Base-by-base conservation (phyloP, 768 basidiomycete species). In the Termitomyces sp. region DNA sequence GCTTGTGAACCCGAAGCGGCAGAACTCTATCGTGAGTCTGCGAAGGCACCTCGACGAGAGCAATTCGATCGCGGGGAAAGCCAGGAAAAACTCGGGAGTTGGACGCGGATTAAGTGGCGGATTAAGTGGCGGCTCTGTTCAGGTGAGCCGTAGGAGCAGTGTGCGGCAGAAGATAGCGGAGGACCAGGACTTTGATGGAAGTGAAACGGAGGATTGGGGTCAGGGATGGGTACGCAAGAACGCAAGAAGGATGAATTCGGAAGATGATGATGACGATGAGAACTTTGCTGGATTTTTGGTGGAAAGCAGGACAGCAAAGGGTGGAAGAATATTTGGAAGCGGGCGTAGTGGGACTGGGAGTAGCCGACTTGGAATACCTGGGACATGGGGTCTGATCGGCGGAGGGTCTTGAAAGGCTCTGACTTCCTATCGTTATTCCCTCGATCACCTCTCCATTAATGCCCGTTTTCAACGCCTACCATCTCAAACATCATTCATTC, bases 11-110 rank as follows among this genome's bases (percentile, higher is more conserved):
- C 79, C 89, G 19, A 87, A 84, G 66, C 76, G 89, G 27, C 89
- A 91, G 65, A 79, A 84, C 58, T 89, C 88, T 17, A 90, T 90
- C 60, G 81, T 76, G 62, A 89, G 87, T 66, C 71, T 91, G 55
- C 76, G 87, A 56, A 84, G 76, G 59, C 88, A 89, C 63, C 73
- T 90, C 1, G 59, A 57, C 25, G 44, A 59, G 42, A 60, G 16
- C 35, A 38, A 55, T 40, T 60, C 58, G 1, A 61, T 62, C 19
- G 55, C 54, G 23, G 57, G 57, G n/a, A 65, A 60, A 25, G 27
- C 64, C 40, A 62, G 54, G 58, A 60, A 59, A 29, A 47, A 57
- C 29, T 54, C 56, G 12, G 58, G 57, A n/a, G 47, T 48, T 12
- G 58, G 53, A 32, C 65, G 63, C 19, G 64, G 58, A 19, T 34